phyloP scores from a whole-genome alignment of 371 early-diverging fungal genomes.

The Mucor circinelloides region DNA sequence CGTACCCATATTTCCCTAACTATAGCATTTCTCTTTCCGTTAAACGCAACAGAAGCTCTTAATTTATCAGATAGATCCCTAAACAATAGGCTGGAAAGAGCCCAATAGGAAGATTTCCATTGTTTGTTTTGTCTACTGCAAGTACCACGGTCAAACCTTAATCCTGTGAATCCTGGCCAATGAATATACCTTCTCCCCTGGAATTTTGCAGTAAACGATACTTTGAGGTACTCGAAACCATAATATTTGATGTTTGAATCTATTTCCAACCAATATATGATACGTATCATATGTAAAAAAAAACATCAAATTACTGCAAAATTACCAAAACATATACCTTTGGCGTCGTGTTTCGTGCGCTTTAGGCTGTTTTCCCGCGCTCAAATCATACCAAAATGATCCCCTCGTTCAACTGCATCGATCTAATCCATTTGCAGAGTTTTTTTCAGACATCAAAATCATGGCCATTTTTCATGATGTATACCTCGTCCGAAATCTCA shows the following conservation, averaged over 20 bases:
- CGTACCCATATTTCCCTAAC: too few species aligned
- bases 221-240: background rate
- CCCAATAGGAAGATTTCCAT: background rate
- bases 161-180: background rate
- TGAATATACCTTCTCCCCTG: background rate
- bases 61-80: background rate
- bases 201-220: background rate
- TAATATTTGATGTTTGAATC: background rate
- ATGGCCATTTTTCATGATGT: background rate
- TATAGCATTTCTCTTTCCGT: too few species aligned
- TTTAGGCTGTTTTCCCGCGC: background rate
- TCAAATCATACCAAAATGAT: background rate
- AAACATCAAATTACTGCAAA: background rate
- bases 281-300: background rate
- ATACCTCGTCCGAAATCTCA: background rate
- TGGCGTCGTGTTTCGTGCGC: background rate
- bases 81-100: background rate
- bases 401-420: background rate
- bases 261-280: background rate
- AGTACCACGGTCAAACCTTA: background rate
- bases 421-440: background rate
- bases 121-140: background rate
- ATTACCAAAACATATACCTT: background rate
- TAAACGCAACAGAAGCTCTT: too few species aligned
- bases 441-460: background rate